Base-by-base conservation (phyloP, 2,329 filamentous ascomycete genomes). In the Aspergillus novofumigatus region DNA sequence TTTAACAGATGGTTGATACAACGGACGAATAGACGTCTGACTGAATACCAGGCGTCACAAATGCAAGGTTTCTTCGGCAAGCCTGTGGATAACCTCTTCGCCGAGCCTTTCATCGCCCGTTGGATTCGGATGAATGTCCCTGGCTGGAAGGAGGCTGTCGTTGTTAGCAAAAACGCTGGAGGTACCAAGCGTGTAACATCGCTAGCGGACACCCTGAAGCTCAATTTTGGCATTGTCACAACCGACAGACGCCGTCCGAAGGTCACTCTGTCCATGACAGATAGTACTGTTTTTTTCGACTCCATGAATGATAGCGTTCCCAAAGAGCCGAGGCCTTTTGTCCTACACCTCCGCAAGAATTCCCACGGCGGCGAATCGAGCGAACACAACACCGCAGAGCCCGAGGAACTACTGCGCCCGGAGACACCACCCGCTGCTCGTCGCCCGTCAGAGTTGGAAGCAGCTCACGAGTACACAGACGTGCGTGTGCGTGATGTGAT, bases 61-160 rank as follows among this genome's bases (percentile, higher is more conserved):
- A 97, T 97, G 91, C 94, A 99, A 78, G 94, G 94, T 57, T 99
- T 99, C 79, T 99, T 99, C 83, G 90, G 90, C 70, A 96, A 93
- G 66, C 94, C 94, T 0, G 93, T 99, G 59, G 94, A 99, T 76
- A 97, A 99, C 71, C 86, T 99, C 53, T 91, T 96, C 67, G 94
- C 94, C 52, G 94, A 99, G 74, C 93, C 94, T 17, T 83, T 97
- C 62, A 91, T 99, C 68, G 92, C 93, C 54, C 89, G 91, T 66
- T 99, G 94, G 94, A 96, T 99, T 68, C 88, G 89, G 59, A 86
- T 88, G 73, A 94, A 97, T 70, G 88, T 99, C 42, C 81, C 85
- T 14, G 86, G 89, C 62, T 99, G 94, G 94, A 86, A 82, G 60
- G 72, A 97, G 65, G 92, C 91, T 9, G 94, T 99, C 6, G 92